Evolutionary conservation across 2,329 filamentous ascomycete species (phyloP).

Genomic region (Diaporthe humulicola): DNA sequence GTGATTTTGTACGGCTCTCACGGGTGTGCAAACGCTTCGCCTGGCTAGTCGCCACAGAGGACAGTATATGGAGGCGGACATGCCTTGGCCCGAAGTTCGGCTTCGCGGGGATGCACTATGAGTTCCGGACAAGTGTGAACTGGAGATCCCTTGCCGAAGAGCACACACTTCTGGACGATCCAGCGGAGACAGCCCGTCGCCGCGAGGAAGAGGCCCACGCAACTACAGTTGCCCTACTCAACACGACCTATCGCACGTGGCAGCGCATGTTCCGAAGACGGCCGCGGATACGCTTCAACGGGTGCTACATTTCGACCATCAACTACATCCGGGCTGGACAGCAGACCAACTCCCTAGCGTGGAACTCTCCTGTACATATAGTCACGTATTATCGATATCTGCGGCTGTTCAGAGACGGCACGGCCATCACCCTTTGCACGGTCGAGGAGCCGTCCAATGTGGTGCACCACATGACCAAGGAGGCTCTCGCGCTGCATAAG

Average conservation of each 20-base stretch:
- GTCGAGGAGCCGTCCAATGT: constrained; percentile 88
- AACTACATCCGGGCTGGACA: constrained; percentile 93
- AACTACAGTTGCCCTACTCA: constrained; percentile 57
- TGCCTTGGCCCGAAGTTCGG: constrained; percentile 80
- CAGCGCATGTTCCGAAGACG: constrained; percentile 82
- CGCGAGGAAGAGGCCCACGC: constrained; percentile 51
- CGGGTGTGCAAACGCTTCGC: constrained; percentile 90
- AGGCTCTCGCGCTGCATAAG: constrained; percentile 69
- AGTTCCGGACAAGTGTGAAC: constrained; percentile 74
- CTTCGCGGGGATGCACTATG: constrained; percentile 86
- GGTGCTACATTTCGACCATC: constrained; percentile 95
- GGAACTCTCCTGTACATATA: constrained; percentile 88
- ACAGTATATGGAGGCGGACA: constrained; percentile 86
- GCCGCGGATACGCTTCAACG: constrained; percentile 92
- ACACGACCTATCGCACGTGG: constrained; percentile 65
- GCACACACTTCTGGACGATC: constrained; percentile 47
- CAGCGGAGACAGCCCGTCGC: constrained; percentile 52
- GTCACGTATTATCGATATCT: constrained; percentile 99
- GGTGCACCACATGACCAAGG: constrained; percentile 83
- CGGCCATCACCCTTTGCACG: constrained; percentile 83
- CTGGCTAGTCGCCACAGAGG: constrained; percentile 86
- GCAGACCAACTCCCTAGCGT: constrained; percentile 78
- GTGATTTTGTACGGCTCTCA: constrained; percentile 80
- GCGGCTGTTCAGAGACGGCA: constrained; percentile 92
- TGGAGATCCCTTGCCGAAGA: constrained; percentile 62